Evolutionary conservation across 1,284 basidiomycete species (phyloP).

Genomic region (Pascua guehoae): DNA sequence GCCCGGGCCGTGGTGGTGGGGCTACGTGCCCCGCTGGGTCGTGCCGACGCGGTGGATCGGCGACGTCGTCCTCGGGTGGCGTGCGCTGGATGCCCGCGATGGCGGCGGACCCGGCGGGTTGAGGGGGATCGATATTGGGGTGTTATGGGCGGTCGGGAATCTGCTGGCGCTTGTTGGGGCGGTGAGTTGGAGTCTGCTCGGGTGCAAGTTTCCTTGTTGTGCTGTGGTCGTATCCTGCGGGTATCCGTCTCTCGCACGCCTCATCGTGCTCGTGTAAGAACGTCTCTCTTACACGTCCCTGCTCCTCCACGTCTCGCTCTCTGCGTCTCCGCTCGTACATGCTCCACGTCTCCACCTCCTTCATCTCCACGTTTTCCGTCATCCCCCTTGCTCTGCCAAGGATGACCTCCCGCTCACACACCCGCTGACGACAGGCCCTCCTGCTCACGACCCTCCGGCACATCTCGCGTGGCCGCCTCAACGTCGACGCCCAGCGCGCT

Average conservation of each 20-base stretch:
- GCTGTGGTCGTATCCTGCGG: too few species aligned
- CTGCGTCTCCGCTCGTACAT: too few species aligned
- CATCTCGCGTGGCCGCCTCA: slow-evolving; percentile 26
- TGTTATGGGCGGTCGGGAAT: slow-evolving; percentile 23
- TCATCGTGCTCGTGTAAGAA: too few species aligned
- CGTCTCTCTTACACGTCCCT: too few species aligned
- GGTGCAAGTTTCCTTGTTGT: too few species aligned
- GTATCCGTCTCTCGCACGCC: too few species aligned
- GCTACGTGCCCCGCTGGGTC: slow-evolving; percentile 34
- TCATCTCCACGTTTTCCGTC: too few species aligned
- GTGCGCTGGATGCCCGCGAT: slow-evolving; percentile 23
- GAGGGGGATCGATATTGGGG: slow-evolving; percentile 20
- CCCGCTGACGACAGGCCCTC: slow-evolving; percentile 23
- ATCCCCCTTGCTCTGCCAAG: too few species aligned
- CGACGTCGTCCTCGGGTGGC: slow-evolving; percentile 36
- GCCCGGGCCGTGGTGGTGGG: slow-evolving; percentile 29
- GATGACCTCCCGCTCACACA: neutral
- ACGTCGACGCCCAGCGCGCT: slow-evolving; percentile 32
- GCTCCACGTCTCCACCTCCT: too few species aligned
- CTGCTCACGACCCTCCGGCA: slow-evolving; percentile 22
- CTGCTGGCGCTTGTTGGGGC: slow-evolving; percentile 27
- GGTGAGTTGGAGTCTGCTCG: slow-evolving; percentile 24
- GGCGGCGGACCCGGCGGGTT: slow-evolving; percentile 5
- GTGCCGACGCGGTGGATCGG: slow-evolving; percentile 30
- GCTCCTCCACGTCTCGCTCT: too few species aligned